Evolutionary conservation across 1,284 basidiomycete genomes (phyloP).

Genomic region (Marasmius tenuissimus): DNA sequence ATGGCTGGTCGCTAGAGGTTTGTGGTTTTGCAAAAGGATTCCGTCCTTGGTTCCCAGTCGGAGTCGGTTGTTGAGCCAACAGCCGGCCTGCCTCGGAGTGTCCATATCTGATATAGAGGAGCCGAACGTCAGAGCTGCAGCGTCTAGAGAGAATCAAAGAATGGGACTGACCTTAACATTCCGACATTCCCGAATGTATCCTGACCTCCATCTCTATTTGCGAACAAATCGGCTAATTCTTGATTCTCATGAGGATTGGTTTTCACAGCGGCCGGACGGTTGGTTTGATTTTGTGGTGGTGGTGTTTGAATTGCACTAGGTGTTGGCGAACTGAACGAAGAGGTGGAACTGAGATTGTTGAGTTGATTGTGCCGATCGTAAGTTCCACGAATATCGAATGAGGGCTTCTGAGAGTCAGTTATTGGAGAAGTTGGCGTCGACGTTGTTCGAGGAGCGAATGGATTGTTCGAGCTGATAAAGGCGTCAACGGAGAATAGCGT

Average conservation of each 20-base stretch:
- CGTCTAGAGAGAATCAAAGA: slow-evolving; percentile 1
- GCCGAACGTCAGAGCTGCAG: slow-evolving; percentile 2
- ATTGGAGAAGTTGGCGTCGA: slow-evolving; percentile 34
- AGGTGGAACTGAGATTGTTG: slow-evolving; percentile 36
- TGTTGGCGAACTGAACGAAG: slow-evolving; percentile 34
- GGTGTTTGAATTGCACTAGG: slow-evolving; percentile 25
- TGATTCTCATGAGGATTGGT: slow-evolving; percentile 69
- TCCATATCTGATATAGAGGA: slow-evolving; percentile 52
- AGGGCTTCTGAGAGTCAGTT: slow-evolving; percentile 29
- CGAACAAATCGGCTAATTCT: slow-evolving; percentile 78
- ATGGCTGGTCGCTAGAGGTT: slow-evolving; percentile 71
- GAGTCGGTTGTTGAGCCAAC: slow-evolving; percentile 41
- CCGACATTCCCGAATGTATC: slow-evolving; percentile 95
- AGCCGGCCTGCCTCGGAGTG: slow-evolving; percentile 62
- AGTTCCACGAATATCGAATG: slow-evolving; percentile 66
- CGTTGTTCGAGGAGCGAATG: slow-evolving; percentile 63
- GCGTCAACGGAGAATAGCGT: slow-evolving; percentile 1
- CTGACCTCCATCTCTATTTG: slow-evolving; percentile 83
- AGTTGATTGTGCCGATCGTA: slow-evolving; percentile 43
- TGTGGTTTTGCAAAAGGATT: slow-evolving; percentile 78
- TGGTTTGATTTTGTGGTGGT: slow-evolving; percentile 25
- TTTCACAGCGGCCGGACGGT: slow-evolving; percentile 41
- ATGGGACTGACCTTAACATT: slow-evolving; percentile 52
- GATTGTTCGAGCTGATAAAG: slow-evolving; percentile 85
- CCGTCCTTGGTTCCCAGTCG: slow-evolving; percentile 54